Base-by-base conservation (phyloP, 2,329 filamentous ascomycete species). In the Ophiosphaerella korrae region DNA sequence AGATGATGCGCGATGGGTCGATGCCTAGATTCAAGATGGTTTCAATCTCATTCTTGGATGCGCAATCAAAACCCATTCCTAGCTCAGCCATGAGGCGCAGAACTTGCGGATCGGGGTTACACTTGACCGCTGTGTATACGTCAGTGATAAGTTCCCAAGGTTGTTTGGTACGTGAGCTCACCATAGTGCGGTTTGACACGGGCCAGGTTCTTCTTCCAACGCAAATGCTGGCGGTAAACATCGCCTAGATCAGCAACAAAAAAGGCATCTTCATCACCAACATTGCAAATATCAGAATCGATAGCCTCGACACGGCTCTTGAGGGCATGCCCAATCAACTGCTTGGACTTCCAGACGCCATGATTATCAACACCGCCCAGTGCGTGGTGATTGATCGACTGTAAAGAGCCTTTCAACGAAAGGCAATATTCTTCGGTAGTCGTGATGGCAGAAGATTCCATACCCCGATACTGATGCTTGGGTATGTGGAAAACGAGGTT, bases 191-290 rank as follows among this genome's bases (percentile, higher is more conserved):
- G 94, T 79, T 92, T 94, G 75, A 99, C 89, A 65, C 93, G 88
- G 64, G 87, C 85, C 70, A 99, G 81, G 73, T 95, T 93, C 81
- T 88, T 85, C 85, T 97, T 97, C 94, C 94, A 99, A 77, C 93
- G 89, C 74, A 97, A 81, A 71, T 97, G 93, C 85, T 99, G 94
- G 78, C 94, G 91, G 79, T 99, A 99, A 74, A 99, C 89, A 80
- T 97, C 92, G 77, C 94, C 94, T 70, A 99, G 86, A 80, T 99
- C 94, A 68, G 92, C 93, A 66, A 99, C 92, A 78, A 96, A 99
- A 79, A 99, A 99, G 53, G 94, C 89, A 78, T 97, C 94, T 79
- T 99, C 94, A 50, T 96, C 94, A 63, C 94, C 94, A 43, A 92
- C 85, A 61, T 90, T 89, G 78, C 94, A 99, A 67, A 82, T 82